Evolutionary conservation across 2,329 filamentous ascomycete species (phyloP).

Genomic region (Alternaria dauci): DNA sequence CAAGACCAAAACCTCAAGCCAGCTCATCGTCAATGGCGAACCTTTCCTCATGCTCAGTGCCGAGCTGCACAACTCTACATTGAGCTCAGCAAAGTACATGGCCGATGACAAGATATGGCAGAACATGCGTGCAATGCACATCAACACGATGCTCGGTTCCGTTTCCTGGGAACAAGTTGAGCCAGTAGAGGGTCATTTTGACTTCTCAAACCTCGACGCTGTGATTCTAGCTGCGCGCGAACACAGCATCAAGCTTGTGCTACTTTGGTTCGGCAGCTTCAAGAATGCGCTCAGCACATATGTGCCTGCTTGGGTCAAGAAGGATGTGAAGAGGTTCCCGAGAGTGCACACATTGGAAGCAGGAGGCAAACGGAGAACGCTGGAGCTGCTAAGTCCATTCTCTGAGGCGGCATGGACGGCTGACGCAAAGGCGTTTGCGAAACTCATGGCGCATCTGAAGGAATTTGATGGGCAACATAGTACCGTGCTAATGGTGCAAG

Average conservation of each 20-base stretch:
- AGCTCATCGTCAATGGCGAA: conserved; percentile 6
- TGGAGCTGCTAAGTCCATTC: conserved; percentile 28
- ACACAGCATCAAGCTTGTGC: conserved; percentile 48
- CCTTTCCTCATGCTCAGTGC: conserved; percentile 12
- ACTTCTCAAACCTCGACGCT: conserved; percentile 51
- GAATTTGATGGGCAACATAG: conserved; percentile 55
- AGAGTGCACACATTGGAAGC: conserved; percentile 2
- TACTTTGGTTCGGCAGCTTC: conserved; percentile 57
- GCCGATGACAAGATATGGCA: conserved; percentile 5
- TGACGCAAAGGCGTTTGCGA: conserved; percentile 49
- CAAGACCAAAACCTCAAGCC: conserved; percentile 15
- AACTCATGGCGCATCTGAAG: conserved; percentile 50
- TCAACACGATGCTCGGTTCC: conserved; percentile 55
- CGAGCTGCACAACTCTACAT: conserved; percentile 13
- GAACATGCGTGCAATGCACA: conserved; percentile 21
- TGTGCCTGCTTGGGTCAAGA: conserved; percentile 14
- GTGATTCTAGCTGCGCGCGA: conserved; percentile 45
- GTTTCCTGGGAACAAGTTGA: conserved; percentile 57
- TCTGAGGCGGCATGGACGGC: conserved; percentile 39
- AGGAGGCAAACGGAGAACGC: neutral
- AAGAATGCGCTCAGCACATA: conserved; percentile 52
- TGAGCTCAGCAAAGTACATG: conserved; percentile 15
- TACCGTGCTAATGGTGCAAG: conserved; percentile 64
- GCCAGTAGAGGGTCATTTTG: conserved; percentile 52
- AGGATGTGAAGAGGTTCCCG: conserved; percentile 40